Conservation (phyloP, 192 early-diverging fungal species). For the Backusella tuberculispora region DNA sequence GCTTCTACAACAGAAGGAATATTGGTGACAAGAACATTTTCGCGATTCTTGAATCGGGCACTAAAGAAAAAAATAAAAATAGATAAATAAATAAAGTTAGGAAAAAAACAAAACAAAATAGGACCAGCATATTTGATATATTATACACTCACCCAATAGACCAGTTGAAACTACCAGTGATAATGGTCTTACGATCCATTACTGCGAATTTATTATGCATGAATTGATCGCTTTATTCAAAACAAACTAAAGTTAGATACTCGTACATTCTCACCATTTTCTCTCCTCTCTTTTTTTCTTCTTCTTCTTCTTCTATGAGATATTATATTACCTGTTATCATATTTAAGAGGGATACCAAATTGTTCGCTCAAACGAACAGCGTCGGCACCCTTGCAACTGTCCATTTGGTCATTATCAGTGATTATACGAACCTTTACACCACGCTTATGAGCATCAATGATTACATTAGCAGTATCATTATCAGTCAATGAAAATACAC, state of each 20-base stretch:
- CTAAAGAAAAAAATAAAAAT: constrained; percentile 20
- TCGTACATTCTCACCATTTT: not conserved
- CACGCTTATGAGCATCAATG: constrained; percentile 53
- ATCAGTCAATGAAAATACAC: constrained; percentile 74
- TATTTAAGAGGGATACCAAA: constrained; percentile 37
- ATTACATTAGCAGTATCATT: constrained; percentile 66
- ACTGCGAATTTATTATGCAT: constrained; percentile 81
- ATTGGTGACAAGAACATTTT: constrained; percentile 68
- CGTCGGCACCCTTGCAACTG: constrained; percentile 34
- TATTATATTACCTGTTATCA: constrained; percentile 27
- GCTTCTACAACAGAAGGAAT: constrained; percentile 55
- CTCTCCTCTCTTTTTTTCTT: not conserved
- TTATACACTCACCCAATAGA: constrained; percentile 46
- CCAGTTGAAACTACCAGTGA: constrained; percentile 67
- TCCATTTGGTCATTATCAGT: constrained; percentile 60
- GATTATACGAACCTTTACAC: constrained; percentile 63
- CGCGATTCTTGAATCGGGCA: constrained; percentile 68
- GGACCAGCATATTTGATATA: not conserved
- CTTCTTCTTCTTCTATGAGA: not conserved
- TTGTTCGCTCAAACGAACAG: constrained; percentile 19
- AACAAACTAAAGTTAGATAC: not conserved
- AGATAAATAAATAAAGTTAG: constrained; percentile 40
- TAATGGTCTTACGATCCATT: constrained; percentile 60
- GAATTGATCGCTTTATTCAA: constrained; percentile 37
- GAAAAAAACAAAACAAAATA: too few relatives aligned